Evolutionary conservation across 2,329 filamentous ascomycete species (phyloP).

Genomic region (Colletotrichum lentis): DNA sequence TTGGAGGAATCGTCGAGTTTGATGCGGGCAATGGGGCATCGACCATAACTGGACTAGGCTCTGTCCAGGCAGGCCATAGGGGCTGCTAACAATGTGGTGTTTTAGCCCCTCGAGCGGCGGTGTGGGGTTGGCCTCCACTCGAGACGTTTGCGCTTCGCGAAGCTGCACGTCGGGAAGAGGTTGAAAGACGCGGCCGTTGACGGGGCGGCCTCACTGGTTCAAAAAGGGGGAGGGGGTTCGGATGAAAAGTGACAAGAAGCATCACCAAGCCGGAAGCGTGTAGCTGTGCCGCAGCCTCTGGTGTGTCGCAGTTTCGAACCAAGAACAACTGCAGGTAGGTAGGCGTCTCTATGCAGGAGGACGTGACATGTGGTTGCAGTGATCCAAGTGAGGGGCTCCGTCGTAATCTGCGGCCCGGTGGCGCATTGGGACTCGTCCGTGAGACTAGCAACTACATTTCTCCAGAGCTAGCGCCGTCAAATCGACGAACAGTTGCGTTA

Average conservation of each 20-base stretch:
- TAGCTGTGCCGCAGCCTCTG: slow-evolving; percentile 14
- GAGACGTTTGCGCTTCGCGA: slow-evolving; percentile 10
- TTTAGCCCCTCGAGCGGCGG: slow-evolving; percentile 32
- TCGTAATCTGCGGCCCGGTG: slow-evolving; percentile 20
- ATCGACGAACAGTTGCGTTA: not conserved
- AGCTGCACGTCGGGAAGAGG: slow-evolving; percentile 21
- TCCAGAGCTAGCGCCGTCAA: slow-evolving; percentile 19
- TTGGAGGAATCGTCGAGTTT: slow-evolving; percentile 5
- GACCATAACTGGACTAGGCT: slow-evolving; percentile 10
- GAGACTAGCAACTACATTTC: slow-evolving; percentile 29
- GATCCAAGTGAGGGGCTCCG: slow-evolving; percentile 21
- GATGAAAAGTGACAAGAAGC: slow-evolving; percentile 13
- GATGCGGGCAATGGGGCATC: slow-evolving; percentile 9
- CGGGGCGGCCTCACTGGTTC: not conserved
- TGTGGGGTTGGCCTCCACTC: slow-evolving; percentile 27
- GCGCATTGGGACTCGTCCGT: slow-evolving; percentile 27
- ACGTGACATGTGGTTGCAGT: slow-evolving; percentile 37
- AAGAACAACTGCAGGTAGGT: slow-evolving; percentile 22
- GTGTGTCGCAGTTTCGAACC: slow-evolving; percentile 16
- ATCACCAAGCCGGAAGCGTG: not conserved
- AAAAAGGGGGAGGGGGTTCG: not conserved
- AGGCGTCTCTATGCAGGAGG: slow-evolving; percentile 22
- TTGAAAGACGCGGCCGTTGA: slow-evolving; percentile 8
- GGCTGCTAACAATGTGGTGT: slow-evolving; percentile 30
- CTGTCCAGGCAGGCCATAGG: slow-evolving; percentile 15